phyloP scores from a whole-genome alignment of 192 early-diverging fungal species.

The Spizellomyces sp. region DNA sequence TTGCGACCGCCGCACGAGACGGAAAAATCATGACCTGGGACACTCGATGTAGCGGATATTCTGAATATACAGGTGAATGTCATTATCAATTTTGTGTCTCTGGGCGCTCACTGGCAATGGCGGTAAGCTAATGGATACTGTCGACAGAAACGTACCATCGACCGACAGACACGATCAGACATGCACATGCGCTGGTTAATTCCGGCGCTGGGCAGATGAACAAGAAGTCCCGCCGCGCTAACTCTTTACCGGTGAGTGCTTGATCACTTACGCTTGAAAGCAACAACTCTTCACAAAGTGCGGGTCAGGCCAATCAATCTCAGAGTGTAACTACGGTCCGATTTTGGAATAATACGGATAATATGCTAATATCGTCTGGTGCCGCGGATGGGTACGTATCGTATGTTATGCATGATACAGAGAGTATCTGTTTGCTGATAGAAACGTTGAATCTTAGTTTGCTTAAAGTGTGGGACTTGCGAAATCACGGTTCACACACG shows the following conservation, averaged over 20 bases:
- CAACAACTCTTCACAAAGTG: background rate
- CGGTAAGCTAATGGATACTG: too few species aligned
- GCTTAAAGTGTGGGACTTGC: constrained; percentile 83
- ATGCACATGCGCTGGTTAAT: constrained; percentile 47
- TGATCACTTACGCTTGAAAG: too few species aligned
- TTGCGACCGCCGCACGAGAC: constrained; percentile 73
- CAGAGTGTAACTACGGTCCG: constrained; percentile 60
- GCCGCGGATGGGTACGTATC: constrained; percentile 63
- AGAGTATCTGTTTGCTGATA: background rate
- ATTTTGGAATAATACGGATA: constrained; percentile 47
- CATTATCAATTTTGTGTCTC: too few species aligned
- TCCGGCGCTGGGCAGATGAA: constrained; percentile 4
- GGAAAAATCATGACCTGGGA: constrained; percentile 79
- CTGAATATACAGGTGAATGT: constrained; percentile 3
- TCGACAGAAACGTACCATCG: constrained; percentile 22
- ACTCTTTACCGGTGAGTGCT: background rate
- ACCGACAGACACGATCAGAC: constrained; percentile 43
- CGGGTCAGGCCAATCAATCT: constrained; percentile 8
- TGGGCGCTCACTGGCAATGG: too few species aligned
- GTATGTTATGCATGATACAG: background rate
- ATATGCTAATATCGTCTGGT: constrained; percentile 63
- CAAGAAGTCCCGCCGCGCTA: constrained; percentile 4
- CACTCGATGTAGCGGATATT: constrained; percentile 58
- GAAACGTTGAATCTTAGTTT: constrained; percentile 42
- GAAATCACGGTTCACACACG: constrained; percentile 49